phyloP scores from a whole-genome alignment of 345 rosid species.

The Erodium maritimum region DNA sequence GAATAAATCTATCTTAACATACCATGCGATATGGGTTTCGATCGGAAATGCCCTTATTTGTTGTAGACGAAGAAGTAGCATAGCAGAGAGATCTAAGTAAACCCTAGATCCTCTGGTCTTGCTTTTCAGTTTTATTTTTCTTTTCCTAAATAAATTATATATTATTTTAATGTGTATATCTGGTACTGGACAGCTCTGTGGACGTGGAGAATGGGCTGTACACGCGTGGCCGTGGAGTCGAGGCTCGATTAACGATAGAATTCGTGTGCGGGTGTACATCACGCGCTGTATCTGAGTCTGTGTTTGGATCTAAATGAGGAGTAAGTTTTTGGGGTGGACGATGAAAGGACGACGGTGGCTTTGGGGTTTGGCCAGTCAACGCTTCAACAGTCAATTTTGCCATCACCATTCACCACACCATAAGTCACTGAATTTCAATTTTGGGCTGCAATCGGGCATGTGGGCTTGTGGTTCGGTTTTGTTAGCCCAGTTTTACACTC shows the following conservation, averaged over 20 bases:
- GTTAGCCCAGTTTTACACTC: no score
- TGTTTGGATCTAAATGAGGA: no score
- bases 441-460: no score
- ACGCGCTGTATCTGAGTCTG: conserved; percentile 16
- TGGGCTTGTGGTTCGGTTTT: no score
- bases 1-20: background rate
- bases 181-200: background rate
- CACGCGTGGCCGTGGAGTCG: conserved; percentile 8
- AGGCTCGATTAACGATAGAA: background rate
- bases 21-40: background rate
- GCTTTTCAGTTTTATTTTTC: conserved; percentile 5
- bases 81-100: conserved; percentile 32
- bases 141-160: no score
- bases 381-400: no score
- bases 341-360: no score
- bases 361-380: no score
- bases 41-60: background rate
- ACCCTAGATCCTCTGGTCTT: conserved; percentile 54
- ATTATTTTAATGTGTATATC: no score
- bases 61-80: conserved; percentile 2
- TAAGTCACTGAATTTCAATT: no score
- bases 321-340: no score
- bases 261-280: background rate
- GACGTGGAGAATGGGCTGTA: background rate
- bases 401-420: no score